A percentile compares a stretch with the other conserved stretches of the same genome.
Conservation (phyloP, 2,329 filamentous ascomycete genomes). For the Gaeumannomyces tritici region DNA sequence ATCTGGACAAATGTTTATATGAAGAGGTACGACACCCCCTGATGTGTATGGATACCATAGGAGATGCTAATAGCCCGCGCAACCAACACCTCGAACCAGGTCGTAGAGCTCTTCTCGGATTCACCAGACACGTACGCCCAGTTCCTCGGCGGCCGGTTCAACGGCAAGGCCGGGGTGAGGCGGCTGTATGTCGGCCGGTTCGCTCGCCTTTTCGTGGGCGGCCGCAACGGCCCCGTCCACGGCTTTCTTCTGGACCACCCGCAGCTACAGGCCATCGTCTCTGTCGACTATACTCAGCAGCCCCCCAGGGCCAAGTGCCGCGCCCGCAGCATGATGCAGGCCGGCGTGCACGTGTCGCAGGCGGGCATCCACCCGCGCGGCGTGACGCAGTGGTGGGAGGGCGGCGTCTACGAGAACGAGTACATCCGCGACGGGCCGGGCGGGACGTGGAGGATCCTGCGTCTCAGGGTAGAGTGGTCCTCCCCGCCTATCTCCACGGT, state of each 20-base stretch:
- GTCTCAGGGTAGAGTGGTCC: conserved; percentile 23
- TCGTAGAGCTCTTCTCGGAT: conserved; percentile 39
- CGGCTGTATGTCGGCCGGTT: conserved; percentile 44
- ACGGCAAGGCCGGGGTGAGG: conserved; percentile 37
- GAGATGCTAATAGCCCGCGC: background rate
- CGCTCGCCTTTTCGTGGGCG: conserved; percentile 37
- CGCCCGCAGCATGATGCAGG: conserved; percentile 45
- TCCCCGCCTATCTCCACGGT: no score
- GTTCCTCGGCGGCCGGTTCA: conserved; percentile 44
- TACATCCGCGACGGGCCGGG: conserved; percentile 38
- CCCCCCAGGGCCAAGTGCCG: conserved; percentile 28
- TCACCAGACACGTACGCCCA: conserved; percentile 44
- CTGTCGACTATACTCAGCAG: conserved; percentile 29
- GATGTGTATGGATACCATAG: no score
- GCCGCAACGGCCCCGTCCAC: conserved; percentile 44
- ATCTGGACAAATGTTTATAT: conserved; percentile 49
- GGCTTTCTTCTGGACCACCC: conserved; percentile 48
- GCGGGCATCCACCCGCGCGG: conserved; percentile 39
- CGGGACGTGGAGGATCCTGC: conserved; percentile 43
- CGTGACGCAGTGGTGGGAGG: conserved; percentile 48
- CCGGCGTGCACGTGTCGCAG: conserved; percentile 42
- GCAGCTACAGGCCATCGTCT: conserved; percentile 47
- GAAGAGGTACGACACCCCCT: conserved; percentile 31
- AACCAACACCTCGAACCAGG: conserved; percentile 16
- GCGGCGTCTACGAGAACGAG: conserved; percentile 48